Evolutionary conservation across 2,329 filamentous ascomycete species (phyloP).

Genomic region (Lojkania enalia): DNA sequence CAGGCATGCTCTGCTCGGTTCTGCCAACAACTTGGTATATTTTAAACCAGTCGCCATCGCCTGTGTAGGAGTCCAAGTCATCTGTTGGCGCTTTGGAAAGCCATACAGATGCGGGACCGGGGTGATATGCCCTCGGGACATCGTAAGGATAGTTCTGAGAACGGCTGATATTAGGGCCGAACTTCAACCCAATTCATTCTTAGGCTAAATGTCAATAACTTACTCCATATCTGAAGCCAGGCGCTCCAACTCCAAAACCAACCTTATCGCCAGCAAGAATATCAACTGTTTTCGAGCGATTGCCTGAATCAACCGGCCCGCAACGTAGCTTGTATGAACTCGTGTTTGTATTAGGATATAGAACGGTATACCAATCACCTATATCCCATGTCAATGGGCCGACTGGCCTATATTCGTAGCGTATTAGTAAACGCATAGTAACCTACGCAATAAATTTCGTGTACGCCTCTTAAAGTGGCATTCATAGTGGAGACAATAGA

Average conservation of each 20-base stretch:
- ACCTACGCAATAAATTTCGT: too few relatives aligned
- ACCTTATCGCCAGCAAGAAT: background rate
- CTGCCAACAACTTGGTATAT: background rate
- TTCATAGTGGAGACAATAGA: background rate
- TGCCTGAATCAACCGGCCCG: background rate
- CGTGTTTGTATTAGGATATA: background rate
- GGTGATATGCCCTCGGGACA: constrained; percentile 2
- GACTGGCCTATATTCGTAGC: too few relatives aligned
- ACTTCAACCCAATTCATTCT: background rate
- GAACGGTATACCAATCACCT: background rate
- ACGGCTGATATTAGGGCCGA: background rate
- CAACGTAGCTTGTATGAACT: background rate
- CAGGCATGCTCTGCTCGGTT: background rate
- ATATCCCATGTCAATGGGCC: too few relatives aligned
- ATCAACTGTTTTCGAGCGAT: background rate
- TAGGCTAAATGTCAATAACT: background rate
- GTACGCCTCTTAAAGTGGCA: background rate
- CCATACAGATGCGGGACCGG: constrained; percentile 5
- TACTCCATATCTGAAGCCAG: background rate
- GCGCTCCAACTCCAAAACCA: background rate
- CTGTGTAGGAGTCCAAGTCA: constrained; percentile 7
- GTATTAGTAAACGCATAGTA: too few relatives aligned
- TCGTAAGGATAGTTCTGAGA: background rate
- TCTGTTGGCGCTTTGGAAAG: constrained; percentile 5
- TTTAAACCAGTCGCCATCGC: constrained; percentile 13